phyloP scores from a whole-genome alignment of 23 red algal genomes.

The Porphyridium purpureum region DNA sequence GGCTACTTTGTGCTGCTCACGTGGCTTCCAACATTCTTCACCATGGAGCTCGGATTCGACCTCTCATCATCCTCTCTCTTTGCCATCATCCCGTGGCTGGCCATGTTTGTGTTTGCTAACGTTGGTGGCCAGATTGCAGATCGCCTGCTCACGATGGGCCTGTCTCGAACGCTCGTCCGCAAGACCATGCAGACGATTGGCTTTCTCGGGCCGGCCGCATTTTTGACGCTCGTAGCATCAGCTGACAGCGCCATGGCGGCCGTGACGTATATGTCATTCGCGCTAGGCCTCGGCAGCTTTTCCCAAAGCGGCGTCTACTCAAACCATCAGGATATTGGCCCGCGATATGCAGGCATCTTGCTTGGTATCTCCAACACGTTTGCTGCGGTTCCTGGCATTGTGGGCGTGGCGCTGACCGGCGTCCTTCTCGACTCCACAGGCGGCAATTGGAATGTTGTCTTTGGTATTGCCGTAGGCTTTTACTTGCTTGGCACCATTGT shows the following conservation, averaged over 20 bases:
- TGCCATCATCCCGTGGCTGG: constrained; percentile 82
- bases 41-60: constrained; percentile 85
- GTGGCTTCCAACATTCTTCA: constrained; percentile 99
- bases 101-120: constrained; percentile 92
- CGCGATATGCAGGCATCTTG: constrained; percentile 67
- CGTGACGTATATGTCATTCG: constrained; percentile 67
- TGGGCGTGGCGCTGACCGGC: constrained; percentile 89
- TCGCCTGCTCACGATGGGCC: constrained; percentile 20
- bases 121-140: constrained; percentile 74
- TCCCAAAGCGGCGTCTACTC: constrained; percentile 87
- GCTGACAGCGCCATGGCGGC: constrained; percentile 33
- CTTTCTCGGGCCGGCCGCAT: constrained; percentile 84
- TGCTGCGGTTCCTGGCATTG: constrained; percentile 86
- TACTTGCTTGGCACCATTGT: constrained; percentile 79
- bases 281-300: constrained; percentile 68
- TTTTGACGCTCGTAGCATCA: constrained; percentile 54
- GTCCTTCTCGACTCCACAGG: constrained; percentile 72
- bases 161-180: constrained; percentile 59
- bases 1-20: constrained; percentile 93
- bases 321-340: constrained; percentile 90
- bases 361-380: constrained; percentile 91
- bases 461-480: constrained; percentile 74
- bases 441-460: constrained; percentile 74
- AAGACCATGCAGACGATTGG: constrained; percentile 96
- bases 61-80: constrained; percentile 71